Base-by-base conservation (phyloP, 352 stramenopile genomes). In the Globisporangium irregulare region DNA sequence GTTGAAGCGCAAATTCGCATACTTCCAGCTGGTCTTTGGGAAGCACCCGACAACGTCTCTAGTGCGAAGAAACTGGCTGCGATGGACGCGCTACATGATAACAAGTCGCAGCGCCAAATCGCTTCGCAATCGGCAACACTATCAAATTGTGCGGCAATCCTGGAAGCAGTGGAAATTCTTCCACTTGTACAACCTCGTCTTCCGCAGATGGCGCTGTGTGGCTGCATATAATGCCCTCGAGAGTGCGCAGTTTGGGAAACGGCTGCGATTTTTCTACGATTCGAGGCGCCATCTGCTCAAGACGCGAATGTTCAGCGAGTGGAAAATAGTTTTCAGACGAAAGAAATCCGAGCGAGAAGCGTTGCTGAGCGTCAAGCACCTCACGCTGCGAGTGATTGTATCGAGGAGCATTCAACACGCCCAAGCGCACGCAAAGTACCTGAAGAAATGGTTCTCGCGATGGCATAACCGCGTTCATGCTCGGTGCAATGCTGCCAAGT, bases 1-100 rank as follows among this genome's bases (percentile, higher is more conserved):
- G 25, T 53, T 77, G 10, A 67, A 66, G 38, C 69, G 62, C 51
- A 87, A 87, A 38, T 57, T 84, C 3, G 18, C 14, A 1, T 75
- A 85, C 50, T 89, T 83, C 25, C 67, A 63, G 4, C 71, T 74
- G 46, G 58, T 86, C 0, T 80, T 75, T 51, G 79, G 79, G 8
- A 59, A 54, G 7, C 70, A 85, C 53, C 67, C 79, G 27, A 43
- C 51, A 1, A 77, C 69, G 7, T 86, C 74, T 1, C 59, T 69
- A 2, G 34, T 84, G 1, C 57, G 24, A 0, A 64, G 74, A 64
- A 3, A 46, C 6, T 89, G 78, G 77, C 0, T 5, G 10, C 60
- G 59, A 8, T 91, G 83, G 83, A 73, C 68, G 4, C 9, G 25
- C 1, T 68, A 69, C 15, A 4, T 62, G 46, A 53, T 59, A 18